phyloP scores from a whole-genome alignment of 495 filamentous ascomycete genomes.

The Coniosporium apollinis region DNA sequence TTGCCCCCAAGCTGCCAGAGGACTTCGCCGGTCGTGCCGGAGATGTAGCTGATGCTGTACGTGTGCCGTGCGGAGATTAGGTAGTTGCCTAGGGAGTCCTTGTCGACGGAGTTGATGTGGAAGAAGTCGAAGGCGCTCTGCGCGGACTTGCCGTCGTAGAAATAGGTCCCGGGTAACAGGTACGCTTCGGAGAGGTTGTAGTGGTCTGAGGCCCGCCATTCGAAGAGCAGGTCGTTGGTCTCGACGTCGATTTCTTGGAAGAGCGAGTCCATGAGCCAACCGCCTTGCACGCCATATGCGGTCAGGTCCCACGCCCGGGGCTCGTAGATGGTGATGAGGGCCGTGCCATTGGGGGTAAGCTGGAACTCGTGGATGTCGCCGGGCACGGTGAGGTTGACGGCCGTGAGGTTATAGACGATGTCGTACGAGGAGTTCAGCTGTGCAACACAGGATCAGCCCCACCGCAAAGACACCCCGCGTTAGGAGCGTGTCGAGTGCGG shows the following conservation, averaged over 20 bases:
- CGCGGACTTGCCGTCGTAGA: constrained; percentile 7
- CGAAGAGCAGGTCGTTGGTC: constrained; percentile 19
- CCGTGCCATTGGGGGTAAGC: constrained; percentile 11
- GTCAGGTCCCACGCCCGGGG: constrained; percentile 4
- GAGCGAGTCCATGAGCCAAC: constrained; percentile 14
- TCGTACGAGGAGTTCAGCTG: constrained; percentile 11
- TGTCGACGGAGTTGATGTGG: constrained; percentile 22
- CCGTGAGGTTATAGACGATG: constrained; percentile 5
- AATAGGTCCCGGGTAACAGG: constrained; percentile 2
- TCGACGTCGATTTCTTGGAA: constrained; percentile 19
- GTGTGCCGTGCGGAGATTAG: constrained; percentile 13
- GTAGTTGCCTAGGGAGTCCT: constrained; percentile 14
- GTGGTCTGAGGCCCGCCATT: constrained; percentile 27
- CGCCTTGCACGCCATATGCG: constrained; percentile 10
- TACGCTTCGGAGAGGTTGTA: constrained; percentile 16
- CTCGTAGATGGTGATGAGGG: constrained; percentile 16
- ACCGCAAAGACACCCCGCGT: background rate
- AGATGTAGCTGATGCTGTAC: constrained; percentile 14
- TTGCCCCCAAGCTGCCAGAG: constrained; percentile 16
- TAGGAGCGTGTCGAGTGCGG: background rate
- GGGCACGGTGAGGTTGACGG: constrained; percentile 1
- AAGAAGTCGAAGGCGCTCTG: constrained; percentile 17
- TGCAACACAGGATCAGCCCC: background rate
- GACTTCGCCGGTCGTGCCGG: constrained; percentile 9
- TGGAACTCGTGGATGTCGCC: constrained; percentile 13